These are phyloP conservation scores for Colletotrichum gigasporum DNA, from an alignment of 2,329 filamentous ascomycete genomes.

Conservation along the genomic window DNA sequence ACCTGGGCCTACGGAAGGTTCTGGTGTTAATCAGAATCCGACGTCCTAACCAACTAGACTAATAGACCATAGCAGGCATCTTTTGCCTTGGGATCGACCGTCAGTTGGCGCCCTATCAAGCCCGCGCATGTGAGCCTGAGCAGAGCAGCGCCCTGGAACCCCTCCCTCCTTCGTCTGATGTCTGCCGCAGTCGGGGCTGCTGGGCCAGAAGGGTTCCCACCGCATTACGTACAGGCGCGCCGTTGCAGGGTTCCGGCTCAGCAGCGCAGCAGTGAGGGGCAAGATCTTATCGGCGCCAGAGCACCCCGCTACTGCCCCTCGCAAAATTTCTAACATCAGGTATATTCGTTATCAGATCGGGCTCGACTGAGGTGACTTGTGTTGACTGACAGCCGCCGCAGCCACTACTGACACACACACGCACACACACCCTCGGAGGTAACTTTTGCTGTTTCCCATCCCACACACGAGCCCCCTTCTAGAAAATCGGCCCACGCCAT, in stretches of 20 bases:
- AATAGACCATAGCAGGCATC: constrained; percentile 4
- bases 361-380: not conserved
- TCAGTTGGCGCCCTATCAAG: fast-evolving
- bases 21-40: constrained; percentile 22
- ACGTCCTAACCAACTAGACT: constrained; percentile 34
- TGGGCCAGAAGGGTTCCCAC: too few species aligned
- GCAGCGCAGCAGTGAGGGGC: constrained; percentile 20
- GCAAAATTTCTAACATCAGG: constrained; percentile 19
- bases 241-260: not conserved
- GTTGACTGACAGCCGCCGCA: not conserved
- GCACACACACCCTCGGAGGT: constrained; percentile 29
- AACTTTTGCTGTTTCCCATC: constrained; percentile 13
- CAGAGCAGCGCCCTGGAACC: too few species aligned
- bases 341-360: constrained; percentile 26
- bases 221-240: too few species aligned
- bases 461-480: constrained; percentile 3
- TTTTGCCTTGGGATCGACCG: fast-evolving
- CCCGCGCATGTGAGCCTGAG: too few species aligned
- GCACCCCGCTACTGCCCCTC: constrained; percentile 32
- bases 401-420: too few species aligned
- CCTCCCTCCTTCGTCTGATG: too few species aligned
- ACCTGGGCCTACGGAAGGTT: constrained; percentile 31
- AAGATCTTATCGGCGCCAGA: constrained; percentile 29
- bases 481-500: constrained; percentile 17
- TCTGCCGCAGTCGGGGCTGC: too few species aligned